These are phyloP conservation scores for Spinacia oleracea DNA, from an alignment of 179 eudicot genomes.

Conservation along the genomic window DNA sequence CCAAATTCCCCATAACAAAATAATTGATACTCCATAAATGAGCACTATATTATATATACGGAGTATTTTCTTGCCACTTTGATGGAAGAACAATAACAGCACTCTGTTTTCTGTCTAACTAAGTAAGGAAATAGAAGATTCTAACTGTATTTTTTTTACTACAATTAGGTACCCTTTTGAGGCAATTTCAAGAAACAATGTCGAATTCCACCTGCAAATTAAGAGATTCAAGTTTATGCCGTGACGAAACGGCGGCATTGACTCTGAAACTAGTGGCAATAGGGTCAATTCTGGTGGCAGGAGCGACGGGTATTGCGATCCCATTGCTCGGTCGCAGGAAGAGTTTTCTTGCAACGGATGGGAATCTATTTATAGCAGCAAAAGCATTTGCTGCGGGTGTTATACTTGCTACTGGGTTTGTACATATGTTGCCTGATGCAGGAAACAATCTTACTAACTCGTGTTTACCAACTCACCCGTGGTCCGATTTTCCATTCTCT, in stretches of 20 bases:
- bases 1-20: constrained; percentile 9
- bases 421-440: constrained; percentile 54
- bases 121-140: background rate
- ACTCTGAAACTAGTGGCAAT: constrained; percentile 44
- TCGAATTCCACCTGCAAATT: constrained; percentile 31
- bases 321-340: constrained; percentile 41
- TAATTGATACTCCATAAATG: background rate
- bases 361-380: constrained; percentile 46
- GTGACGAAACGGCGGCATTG: constrained; percentile 40
- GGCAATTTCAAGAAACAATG: constrained; percentile 31
- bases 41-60: too few species aligned
- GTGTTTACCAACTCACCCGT: constrained; percentile 44
- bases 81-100: background rate
- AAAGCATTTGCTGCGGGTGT: constrained; percentile 65
- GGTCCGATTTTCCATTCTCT: constrained; percentile 45
- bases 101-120: background rate
- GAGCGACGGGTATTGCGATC: constrained; percentile 45
- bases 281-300: constrained; percentile 38
- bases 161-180: constrained; percentile 31
- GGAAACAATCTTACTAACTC: constrained; percentile 32
- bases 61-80: background rate
- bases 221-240: constrained; percentile 28
- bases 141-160: background rate
- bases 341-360: constrained; percentile 41
- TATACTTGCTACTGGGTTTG: constrained; percentile 59